Evolutionary conservation across 2,329 filamentous ascomycete species (phyloP).

Genomic region (Aphanoascus verrucosus): DNA sequence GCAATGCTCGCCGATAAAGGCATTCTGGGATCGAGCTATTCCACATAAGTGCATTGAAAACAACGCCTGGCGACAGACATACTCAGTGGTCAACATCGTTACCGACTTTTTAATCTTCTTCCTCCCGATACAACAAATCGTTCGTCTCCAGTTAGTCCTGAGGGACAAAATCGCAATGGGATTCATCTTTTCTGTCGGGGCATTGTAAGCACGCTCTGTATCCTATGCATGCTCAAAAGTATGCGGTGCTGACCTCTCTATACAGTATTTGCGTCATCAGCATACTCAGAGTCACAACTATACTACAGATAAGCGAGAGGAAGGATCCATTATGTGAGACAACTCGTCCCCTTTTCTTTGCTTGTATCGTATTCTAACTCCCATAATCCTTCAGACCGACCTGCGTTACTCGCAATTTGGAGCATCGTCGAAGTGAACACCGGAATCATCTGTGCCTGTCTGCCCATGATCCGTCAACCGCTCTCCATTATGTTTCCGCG

Average conservation of each 20-base stretch:
- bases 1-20: conserved; percentile 12
- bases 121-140: conserved; percentile 12
- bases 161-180: conserved; percentile 14
- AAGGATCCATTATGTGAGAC: conserved; percentile 13
- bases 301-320: neutral
- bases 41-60: conserved; percentile 12
- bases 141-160: conserved; percentile 9
- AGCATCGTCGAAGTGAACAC: conserved; percentile 28
- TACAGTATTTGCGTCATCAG: conserved; percentile 33
- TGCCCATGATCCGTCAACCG: conserved; percentile 20
- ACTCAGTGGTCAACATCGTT: conserved; percentile 13
- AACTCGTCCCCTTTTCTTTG: neutral
- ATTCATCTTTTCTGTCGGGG: conserved; percentile 14
- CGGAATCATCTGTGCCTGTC: conserved; percentile 31
- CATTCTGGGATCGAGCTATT: conserved; percentile 13
- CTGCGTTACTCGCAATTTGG: conserved; percentile 19
- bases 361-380: neutral
- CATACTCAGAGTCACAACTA: conserved; percentile 28
- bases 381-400: conserved; percentile 1
- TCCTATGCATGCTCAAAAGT: neutral
- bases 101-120: conserved; percentile 12
- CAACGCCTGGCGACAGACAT: conserved; percentile 6
- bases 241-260: neutral
- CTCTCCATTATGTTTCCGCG: conserved; percentile 10
- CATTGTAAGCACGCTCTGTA: conserved; percentile 10